These are phyloP conservation scores for Periconia sp. DNA, from an alignment of 2,329 filamentous ascomycete species.

Conservation along the genomic window DNA sequence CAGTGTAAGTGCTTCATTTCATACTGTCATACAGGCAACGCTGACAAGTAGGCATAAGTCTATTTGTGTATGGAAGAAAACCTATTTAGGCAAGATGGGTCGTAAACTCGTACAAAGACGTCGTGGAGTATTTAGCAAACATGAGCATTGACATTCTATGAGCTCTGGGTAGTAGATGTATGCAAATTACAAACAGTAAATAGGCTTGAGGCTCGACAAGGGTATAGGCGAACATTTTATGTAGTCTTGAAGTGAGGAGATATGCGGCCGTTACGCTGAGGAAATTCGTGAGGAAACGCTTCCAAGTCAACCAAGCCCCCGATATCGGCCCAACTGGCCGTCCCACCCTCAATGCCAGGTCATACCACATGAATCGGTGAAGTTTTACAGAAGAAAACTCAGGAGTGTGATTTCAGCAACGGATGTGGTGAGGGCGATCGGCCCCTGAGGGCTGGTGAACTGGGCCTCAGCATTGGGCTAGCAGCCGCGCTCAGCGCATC, in stretches of 20 bases:
- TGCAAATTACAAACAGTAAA: not conserved
- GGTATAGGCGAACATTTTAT: not conserved
- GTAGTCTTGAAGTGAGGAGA: constrained; percentile 4
- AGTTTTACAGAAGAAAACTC: too few species aligned
- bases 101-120: not conserved
- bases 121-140: not conserved
- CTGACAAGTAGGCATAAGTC: too few species aligned
- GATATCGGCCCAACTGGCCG: too few species aligned
- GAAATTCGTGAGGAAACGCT: not conserved
- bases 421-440: constrained; percentile 42
- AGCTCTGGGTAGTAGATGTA: not conserved
- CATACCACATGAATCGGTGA: too few species aligned
- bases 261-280: not conserved
- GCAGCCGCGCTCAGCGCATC: constrained; percentile 43
- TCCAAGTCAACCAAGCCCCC: constrained; percentile 1
- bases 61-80: constrained; percentile 20
- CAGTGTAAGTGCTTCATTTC: constrained; percentile 13
- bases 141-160: not conserved
- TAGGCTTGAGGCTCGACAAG: not conserved
- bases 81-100: constrained; percentile 6
- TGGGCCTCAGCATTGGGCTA: constrained; percentile 43
- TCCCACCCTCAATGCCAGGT: too few species aligned
- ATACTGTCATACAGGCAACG: too few species aligned
- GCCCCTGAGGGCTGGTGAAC: constrained; percentile 41
- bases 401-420: constrained; percentile 11